phyloP scores from a whole-genome alignment of 148 eudicot genomes.

The Gaultheria prostrata region DNA sequence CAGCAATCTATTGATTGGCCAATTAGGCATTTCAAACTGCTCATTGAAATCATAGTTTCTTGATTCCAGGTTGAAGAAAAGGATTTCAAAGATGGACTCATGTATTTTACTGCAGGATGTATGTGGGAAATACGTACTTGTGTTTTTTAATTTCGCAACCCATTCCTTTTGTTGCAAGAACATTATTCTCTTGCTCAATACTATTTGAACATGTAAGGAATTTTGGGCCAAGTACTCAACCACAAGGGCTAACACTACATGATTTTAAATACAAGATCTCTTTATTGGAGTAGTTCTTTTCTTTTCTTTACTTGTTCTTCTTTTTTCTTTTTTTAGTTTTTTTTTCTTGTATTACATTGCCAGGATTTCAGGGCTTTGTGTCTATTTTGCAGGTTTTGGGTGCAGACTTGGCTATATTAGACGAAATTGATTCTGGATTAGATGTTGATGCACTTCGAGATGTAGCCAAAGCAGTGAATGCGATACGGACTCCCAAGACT shows the following conservation, averaged over 20 bases:
- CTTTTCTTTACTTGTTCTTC: background rate
- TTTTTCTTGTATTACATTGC: background rate
- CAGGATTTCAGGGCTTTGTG: background rate
- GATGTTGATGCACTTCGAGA: slow-evolving; percentile 98
- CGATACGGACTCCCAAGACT: slow-evolving; percentile 63
- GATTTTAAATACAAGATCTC: background rate
- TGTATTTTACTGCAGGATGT: background rate
- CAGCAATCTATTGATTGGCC: background rate
- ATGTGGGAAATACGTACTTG: background rate
- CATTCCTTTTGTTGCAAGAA: background rate
- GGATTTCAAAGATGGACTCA: background rate
- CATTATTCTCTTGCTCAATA: background rate
- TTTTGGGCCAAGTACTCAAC: background rate
- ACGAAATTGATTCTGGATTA: slow-evolving; percentile 95
- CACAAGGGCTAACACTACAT: background rate
- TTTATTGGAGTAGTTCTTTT: background rate
- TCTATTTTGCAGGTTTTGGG: slow-evolving; percentile 70
- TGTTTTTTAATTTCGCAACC: background rate
- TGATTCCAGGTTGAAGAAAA: background rate
- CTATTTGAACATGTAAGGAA: background rate
- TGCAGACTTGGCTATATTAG: slow-evolving; percentile 89
- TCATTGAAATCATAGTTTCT: background rate
- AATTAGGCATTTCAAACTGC: background rate
- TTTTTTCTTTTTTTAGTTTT: slow-evolving; percentile 2
- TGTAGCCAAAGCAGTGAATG: slow-evolving; percentile 89